A percentile compares a stretch with the other conserved stretches of the same genome.
These are phyloP conservation scores for Blastobotrys persicus DNA, from an alignment of 1,139 yeast genomes.

Conservation along the genomic window DNA sequence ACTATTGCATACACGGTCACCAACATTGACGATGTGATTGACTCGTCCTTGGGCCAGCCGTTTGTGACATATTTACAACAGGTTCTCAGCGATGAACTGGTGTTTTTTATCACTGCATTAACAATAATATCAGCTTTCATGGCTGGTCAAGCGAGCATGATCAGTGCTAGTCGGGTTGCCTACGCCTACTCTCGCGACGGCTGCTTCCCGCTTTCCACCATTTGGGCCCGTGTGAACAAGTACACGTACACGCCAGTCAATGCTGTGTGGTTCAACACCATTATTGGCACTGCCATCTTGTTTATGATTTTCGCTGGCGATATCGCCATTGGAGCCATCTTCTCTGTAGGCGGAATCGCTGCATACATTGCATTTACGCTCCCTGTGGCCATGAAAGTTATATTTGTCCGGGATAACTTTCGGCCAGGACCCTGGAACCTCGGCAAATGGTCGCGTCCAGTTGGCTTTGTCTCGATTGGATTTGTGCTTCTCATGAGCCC, in stretches of 20 bases:
- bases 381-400: slow-evolving; percentile 58
- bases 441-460: slow-evolving; percentile 51
- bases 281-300: slow-evolving; percentile 55
- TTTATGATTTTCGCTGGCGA: slow-evolving; percentile 65
- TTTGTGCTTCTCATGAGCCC: slow-evolving; percentile 62
- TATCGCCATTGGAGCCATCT: slow-evolving; percentile 69
- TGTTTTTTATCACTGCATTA: slow-evolving; percentile 55
- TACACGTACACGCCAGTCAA: slow-evolving; percentile 62
- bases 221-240: slow-evolving; percentile 54
- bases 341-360: slow-evolving; percentile 74
- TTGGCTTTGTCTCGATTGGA: slow-evolving; percentile 33
- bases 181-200: slow-evolving; percentile 71
- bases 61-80: slow-evolving; percentile 59
- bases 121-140: slow-evolving; percentile 59
- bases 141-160: slow-evolving; percentile 70
- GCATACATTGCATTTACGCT: slow-evolving; percentile 69
- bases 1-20: slow-evolving; percentile 66
- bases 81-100: slow-evolving; percentile 46
- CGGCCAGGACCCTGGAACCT: slow-evolving; percentile 69
- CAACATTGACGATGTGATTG: slow-evolving; percentile 50
- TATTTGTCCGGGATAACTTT: slow-evolving; percentile 55
- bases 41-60: slow-evolving; percentile 62
- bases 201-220: slow-evolving; percentile 58
- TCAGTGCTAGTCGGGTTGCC: slow-evolving; percentile 68
- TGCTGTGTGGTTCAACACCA: slow-evolving; percentile 65